Conservation (phyloP, 305 asterid species). For the Fraxinus ornus region DNA sequence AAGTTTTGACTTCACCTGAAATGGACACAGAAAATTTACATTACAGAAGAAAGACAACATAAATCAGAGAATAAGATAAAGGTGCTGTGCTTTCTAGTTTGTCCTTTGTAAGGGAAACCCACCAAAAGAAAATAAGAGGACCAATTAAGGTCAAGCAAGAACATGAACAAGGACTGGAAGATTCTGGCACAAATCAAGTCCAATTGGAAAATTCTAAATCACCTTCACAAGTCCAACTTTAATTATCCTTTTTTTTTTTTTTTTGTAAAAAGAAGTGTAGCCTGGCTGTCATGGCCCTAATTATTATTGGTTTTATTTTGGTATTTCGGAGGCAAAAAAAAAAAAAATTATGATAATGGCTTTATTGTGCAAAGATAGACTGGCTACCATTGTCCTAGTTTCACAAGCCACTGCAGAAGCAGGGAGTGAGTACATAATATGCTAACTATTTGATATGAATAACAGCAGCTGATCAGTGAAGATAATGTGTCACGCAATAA, state of each 20-base stretch:
- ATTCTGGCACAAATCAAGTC: background rate
- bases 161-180: background rate
- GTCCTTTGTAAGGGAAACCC: background rate
- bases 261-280: background rate
- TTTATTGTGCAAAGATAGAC: background rate
- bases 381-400: background rate
- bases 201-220: background rate
- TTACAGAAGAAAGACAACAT: background rate
- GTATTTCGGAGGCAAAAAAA: background rate
- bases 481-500: background rate
- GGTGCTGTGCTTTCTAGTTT: background rate
- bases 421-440: background rate
- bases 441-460: background rate
- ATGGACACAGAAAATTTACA: slow-evolving; percentile 12
- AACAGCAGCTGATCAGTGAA: background rate
- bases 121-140: background rate
- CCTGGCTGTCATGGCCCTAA: background rate
- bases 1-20: slow-evolving; percentile 84
- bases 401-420: background rate
- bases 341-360: background rate
- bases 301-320: background rate
- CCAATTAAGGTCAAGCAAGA: background rate
- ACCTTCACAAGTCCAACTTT: background rate
- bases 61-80: background rate
- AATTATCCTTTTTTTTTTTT: background rate